A percentile compares a stretch with the other conserved stretches of the same genome.
phyloP scores from a whole-genome alignment of 2,329 filamentous ascomycete species.

The Clarireedia sp. region DNA sequence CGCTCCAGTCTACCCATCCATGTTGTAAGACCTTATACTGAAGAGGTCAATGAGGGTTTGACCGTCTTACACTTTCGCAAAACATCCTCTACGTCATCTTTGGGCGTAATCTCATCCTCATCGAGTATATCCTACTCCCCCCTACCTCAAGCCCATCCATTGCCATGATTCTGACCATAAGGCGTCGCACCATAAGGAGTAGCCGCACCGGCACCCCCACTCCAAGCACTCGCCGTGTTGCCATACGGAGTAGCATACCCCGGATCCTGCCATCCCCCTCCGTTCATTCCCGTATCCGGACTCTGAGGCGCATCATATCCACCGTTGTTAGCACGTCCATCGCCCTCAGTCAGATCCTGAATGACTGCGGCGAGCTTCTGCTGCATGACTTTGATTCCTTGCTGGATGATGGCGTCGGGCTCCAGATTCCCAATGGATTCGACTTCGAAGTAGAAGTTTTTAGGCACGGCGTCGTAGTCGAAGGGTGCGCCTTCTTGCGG shows the following conservation, averaged over 20 bases:
- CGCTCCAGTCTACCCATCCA: too few relatives aligned
- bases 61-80: too few relatives aligned
- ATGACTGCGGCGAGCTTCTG: slow-evolving; percentile 81
- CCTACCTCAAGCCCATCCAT: slow-evolving; percentile 21
- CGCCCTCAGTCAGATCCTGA: slow-evolving; percentile 50
- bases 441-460: slow-evolving; percentile 86
- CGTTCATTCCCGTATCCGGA: slow-evolving; percentile 50
- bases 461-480: slow-evolving; percentile 80
- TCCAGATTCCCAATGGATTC: slow-evolving; percentile 83
- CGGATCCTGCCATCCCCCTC: slow-evolving; percentile 48
- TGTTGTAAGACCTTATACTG: too few relatives aligned
- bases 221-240: slow-evolving; percentile 57
- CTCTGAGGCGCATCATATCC: slow-evolving; percentile 53
- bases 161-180: slow-evolving; percentile 37
- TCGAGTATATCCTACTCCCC: not conserved
- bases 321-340: slow-evolving; percentile 42
- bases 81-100: too few relatives aligned
- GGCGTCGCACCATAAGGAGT: slow-evolving; percentile 54
- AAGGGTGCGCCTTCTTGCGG: slow-evolving; percentile 78
- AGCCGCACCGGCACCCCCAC: slow-evolving; percentile 44
- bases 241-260: slow-evolving; percentile 66
- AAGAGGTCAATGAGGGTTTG: too few relatives aligned
- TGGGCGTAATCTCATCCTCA: not conserved
- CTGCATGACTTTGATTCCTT: slow-evolving; percentile 82
- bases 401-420: slow-evolving; percentile 80